Evolutionary conservation across 768 basidiomycete species (phyloP).

Genomic region (Amanita rubescens): DNA sequence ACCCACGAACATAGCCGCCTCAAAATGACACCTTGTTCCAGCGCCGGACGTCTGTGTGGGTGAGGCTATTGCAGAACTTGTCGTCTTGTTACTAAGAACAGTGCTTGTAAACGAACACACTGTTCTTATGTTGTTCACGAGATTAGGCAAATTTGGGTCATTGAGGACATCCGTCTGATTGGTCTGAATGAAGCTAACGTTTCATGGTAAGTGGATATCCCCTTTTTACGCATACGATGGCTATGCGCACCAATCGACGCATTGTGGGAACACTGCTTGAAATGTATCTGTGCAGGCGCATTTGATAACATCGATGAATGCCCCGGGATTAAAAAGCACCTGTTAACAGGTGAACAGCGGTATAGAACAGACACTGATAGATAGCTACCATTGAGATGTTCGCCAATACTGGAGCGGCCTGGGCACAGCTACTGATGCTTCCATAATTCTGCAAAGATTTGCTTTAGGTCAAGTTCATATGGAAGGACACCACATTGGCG

Average conservation of each 20-base stretch:
- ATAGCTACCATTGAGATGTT: slow-evolving; percentile 43
- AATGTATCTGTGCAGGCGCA: slow-evolving; percentile 50
- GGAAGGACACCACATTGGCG: not conserved
- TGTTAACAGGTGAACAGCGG: slow-evolving; percentile 15
- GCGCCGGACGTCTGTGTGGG: slow-evolving; percentile 19
- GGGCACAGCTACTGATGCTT: slow-evolving; percentile 48
- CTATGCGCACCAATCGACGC: slow-evolving; percentile 50
- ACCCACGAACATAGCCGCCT: not conserved
- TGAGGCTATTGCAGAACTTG: slow-evolving; percentile 15
- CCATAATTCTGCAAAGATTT: slow-evolving; percentile 38
- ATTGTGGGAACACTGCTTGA: slow-evolving; percentile 49
- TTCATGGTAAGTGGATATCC: slow-evolving; percentile 32
- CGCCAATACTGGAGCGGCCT: slow-evolving; percentile 48
- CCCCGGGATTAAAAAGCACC: slow-evolving; percentile 59
- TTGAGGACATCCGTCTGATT: slow-evolving; percentile 39
- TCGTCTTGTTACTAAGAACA: slow-evolving; percentile 35
- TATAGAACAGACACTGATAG: not conserved
- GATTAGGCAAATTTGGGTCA: slow-evolving; percentile 36
- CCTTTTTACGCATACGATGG: not conserved
- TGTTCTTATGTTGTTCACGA: slow-evolving; percentile 42
- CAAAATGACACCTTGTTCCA: not conserved
- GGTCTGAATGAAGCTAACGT: slow-evolving; percentile 15
- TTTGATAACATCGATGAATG: slow-evolving; percentile 54
- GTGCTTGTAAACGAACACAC: slow-evolving; percentile 47
- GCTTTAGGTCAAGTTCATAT: too few relatives aligned